phyloP scores from a whole-genome alignment of 2,329 filamentous ascomycete genomes.

The Aureobasidium zeae region DNA sequence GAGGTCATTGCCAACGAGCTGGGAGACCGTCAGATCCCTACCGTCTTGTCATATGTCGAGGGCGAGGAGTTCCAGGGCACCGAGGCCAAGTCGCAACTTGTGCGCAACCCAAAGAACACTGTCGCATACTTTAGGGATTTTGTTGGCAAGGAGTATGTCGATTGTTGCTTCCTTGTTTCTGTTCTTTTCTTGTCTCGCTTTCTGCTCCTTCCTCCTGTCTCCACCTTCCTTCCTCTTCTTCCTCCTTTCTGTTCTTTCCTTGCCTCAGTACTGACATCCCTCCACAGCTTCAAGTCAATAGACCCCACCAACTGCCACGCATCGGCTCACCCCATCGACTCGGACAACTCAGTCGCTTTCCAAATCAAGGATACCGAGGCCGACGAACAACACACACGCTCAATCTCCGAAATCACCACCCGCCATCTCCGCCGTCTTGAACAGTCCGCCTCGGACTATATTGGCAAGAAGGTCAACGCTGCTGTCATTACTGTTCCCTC shows the following conservation, averaged over 20 bases:
- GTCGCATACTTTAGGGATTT: conserved; percentile 95
- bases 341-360: conserved; percentile 66
- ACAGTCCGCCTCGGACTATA: conserved; percentile 77
- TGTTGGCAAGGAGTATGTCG: conserved; percentile 75
- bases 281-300: conserved; percentile 77
- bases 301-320: conserved; percentile 92
- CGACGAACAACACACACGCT: conserved; percentile 52
- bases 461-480: conserved; percentile 89
- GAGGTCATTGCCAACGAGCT: conserved; percentile 99
- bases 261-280: conserved; percentile 1
- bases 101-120: conserved; percentile 88
- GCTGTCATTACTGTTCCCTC: conserved; percentile 90
- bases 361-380: conserved; percentile 59
- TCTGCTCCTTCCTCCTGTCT: too few species aligned
- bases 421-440: conserved; percentile 76
- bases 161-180: not conserved
- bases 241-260: not conserved
- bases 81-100: conserved; percentile 87
- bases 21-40: conserved; percentile 95
- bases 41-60: conserved; percentile 85
- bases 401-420: conserved; percentile 71
- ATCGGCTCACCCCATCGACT: conserved; percentile 77
- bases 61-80: conserved; percentile 95
- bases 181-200: not conserved
- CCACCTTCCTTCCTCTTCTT: not conserved